A percentile compares a stretch with the other conserved stretches of the same genome.
Evolutionary conservation across 2,329 filamentous ascomycete species (phyloP).

Genomic region (Aspergillus ustus): DNA sequence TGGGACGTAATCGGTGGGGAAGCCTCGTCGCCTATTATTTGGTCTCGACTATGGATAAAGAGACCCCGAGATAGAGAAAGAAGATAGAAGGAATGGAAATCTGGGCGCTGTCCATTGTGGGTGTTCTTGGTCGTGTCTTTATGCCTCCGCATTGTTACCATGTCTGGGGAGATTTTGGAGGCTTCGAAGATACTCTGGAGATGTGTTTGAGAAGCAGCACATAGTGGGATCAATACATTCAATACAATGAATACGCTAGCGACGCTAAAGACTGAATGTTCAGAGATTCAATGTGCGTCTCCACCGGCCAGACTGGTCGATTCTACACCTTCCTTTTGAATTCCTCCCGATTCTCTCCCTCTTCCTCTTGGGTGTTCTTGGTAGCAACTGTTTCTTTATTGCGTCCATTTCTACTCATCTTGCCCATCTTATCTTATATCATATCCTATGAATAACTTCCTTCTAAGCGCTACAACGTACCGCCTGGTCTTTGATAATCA

Average conservation of each 20-base stretch:
- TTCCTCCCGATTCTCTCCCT: not conserved
- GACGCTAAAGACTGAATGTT: not conserved
- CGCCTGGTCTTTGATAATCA: not conserved
- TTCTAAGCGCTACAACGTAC: not conserved
- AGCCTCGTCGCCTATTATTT: not conserved
- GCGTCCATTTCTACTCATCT: not conserved
- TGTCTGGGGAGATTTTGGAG: not conserved
- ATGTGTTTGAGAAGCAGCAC: not conserved
- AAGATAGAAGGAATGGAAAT: not conserved
- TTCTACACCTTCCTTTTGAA: not conserved
- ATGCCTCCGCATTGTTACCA: not conserved
- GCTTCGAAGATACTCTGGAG: not conserved
- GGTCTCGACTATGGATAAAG: not conserved
- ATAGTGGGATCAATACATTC: not conserved
- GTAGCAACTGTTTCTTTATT: not conserved
- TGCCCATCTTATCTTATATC: not conserved
- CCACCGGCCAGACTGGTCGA: not conserved
- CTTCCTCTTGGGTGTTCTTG: not conserved
- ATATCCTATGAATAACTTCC: not conserved
- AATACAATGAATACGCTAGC: not conserved
- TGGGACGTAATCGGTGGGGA: constrained; percentile 5
- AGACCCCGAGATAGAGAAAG: constrained; percentile 6
- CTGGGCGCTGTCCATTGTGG: not conserved
- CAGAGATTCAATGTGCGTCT: not conserved
- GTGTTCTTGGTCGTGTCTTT: not conserved